A percentile compares a stretch with the other conserved stretches of the same genome.
phyloP scores from a whole-genome alignment of 202 grass and related monocot species.

The Carex sylvatica region DNA sequence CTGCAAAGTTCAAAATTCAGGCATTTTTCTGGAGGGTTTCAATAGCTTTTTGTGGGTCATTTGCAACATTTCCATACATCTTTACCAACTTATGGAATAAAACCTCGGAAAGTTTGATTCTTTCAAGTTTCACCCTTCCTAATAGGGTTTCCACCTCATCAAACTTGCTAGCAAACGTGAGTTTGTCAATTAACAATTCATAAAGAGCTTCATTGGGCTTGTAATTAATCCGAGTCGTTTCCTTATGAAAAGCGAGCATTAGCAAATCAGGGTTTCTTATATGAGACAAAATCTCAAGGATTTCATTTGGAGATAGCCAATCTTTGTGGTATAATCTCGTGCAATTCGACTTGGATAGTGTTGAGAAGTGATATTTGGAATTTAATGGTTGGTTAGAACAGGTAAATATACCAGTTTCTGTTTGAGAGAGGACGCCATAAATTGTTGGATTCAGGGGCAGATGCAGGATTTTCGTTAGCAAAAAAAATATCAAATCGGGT shows the following conservation, averaged over 20 bases:
- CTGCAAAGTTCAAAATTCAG: too few relatives aligned
- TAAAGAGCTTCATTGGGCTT: slow-evolving; percentile 72
- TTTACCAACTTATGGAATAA: slow-evolving; percentile 84
- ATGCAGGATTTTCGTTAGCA: too few relatives aligned
- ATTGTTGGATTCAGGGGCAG: too few relatives aligned
- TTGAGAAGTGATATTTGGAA: not conserved
- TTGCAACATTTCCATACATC: slow-evolving; percentile 82
- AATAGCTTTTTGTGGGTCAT: slow-evolving; percentile 63
- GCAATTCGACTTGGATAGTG: not conserved
- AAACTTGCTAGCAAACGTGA: slow-evolving; percentile 57
- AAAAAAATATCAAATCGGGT: too few relatives aligned
- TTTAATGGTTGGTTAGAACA: not conserved
- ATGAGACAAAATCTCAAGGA: slow-evolving; percentile 67
- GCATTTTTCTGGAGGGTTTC: slow-evolving; percentile 46
- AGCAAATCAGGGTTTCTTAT: slow-evolving; percentile 51
- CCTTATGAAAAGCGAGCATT: slow-evolving; percentile 47
- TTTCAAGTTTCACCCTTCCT: slow-evolving; percentile 46
- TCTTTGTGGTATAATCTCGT: slow-evolving; percentile 60
- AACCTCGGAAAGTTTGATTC: slow-evolving; percentile 58
- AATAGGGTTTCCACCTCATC: slow-evolving; percentile 61
- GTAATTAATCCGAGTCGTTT: slow-evolving; percentile 52
- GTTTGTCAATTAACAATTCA: slow-evolving; percentile 59
- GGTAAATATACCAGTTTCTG: not conserved
- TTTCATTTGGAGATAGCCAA: slow-evolving; percentile 88
- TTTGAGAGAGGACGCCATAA: too few relatives aligned